Evolutionary conservation across 306 rosid genomes (phyloP).

Genomic region (Vachellia pachyceras): DNA sequence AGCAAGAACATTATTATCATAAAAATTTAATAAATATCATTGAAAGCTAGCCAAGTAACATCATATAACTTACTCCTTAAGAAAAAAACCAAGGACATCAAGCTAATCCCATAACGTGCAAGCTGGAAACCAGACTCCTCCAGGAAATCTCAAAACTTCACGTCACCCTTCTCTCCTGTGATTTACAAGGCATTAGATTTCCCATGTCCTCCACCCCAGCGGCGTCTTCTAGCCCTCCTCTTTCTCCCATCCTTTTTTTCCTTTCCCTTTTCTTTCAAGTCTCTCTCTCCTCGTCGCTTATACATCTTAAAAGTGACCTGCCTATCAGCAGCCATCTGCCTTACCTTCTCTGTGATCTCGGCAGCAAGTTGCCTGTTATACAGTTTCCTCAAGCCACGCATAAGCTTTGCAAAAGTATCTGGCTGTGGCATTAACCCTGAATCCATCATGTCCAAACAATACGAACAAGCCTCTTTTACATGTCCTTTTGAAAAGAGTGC

Average conservation of each 20-base stretch:
- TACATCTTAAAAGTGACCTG: slow-evolving; percentile 85
- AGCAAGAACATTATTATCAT: neutral
- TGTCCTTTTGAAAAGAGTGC: slow-evolving; percentile 81
- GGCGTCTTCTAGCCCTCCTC: slow-evolving; percentile 66
- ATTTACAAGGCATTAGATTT: slow-evolving; percentile 55
- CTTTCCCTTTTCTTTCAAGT: slow-evolving; percentile 71
- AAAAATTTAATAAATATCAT: neutral
- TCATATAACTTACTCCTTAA: neutral
- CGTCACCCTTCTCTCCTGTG: slow-evolving; percentile 15
- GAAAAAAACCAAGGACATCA: neutral
- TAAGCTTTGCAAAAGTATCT: slow-evolving; percentile 83
- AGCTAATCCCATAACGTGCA: slow-evolving; percentile 10
- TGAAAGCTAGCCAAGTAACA: slow-evolving; percentile 3
- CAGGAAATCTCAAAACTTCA: neutral
- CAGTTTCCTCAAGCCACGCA: slow-evolving; percentile 75
- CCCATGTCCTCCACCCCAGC: slow-evolving; percentile 53
- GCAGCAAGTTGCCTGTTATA: slow-evolving; percentile 74
- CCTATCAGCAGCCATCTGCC: slow-evolving; percentile 90
- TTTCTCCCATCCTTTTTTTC: slow-evolving; percentile 75
- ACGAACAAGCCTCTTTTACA: slow-evolving; percentile 86
- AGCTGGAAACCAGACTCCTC: slow-evolving; percentile 5
- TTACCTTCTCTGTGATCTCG: slow-evolving; percentile 86
- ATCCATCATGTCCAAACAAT: slow-evolving; percentile 87
- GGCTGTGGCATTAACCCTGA: slow-evolving; percentile 78
- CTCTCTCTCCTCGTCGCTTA: slow-evolving; percentile 79